phyloP scores from a whole-genome alignment of 2,329 filamentous ascomycete genomes.

The Arachnomyces sp. region DNA sequence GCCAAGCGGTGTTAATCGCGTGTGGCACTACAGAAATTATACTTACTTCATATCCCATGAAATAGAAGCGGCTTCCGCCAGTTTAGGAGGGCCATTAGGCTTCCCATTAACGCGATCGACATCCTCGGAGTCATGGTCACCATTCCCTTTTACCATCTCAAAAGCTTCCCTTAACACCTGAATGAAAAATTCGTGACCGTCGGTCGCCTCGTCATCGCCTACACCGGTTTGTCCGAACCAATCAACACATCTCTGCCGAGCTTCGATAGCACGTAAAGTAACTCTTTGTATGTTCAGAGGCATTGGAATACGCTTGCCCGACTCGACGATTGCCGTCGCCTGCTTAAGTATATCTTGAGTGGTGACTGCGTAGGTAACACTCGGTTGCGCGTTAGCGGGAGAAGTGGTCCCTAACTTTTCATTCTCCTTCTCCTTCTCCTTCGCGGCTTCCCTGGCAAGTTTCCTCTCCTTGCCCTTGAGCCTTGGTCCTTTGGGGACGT shows the following conservation, averaged over 20 bases:
- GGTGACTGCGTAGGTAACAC: neutral
- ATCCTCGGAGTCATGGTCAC: no score
- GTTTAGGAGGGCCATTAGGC: no score
- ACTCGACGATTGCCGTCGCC: neutral
- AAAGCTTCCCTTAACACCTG: conserved; percentile 2
- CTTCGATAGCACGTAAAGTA: conserved; percentile 6
- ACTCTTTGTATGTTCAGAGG: conserved; percentile 2
- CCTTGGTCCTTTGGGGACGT: neutral
- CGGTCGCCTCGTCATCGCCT: neutral
- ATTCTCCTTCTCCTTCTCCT: neutral
- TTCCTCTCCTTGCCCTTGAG: conserved; percentile 6
- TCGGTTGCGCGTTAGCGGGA: neutral
- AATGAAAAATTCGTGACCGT: conserved; percentile 4
- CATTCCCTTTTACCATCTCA: conserved; percentile 1
- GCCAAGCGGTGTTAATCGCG: no score
- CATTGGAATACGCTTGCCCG: conserved; percentile 2
- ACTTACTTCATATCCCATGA: no score
- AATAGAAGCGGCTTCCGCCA: no score
- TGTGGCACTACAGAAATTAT: no score
- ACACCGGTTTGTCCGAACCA: conserved; percentile 7
- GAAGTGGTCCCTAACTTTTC: no score
- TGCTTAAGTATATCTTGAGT: conserved; percentile 4
- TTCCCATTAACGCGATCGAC: no score
- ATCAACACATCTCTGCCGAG: conserved; percentile 9
- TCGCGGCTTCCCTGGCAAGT: conserved; percentile 1